Base-by-base conservation (phyloP, 2,329 filamentous ascomycete species). In the Monilinia laxa region DNA sequence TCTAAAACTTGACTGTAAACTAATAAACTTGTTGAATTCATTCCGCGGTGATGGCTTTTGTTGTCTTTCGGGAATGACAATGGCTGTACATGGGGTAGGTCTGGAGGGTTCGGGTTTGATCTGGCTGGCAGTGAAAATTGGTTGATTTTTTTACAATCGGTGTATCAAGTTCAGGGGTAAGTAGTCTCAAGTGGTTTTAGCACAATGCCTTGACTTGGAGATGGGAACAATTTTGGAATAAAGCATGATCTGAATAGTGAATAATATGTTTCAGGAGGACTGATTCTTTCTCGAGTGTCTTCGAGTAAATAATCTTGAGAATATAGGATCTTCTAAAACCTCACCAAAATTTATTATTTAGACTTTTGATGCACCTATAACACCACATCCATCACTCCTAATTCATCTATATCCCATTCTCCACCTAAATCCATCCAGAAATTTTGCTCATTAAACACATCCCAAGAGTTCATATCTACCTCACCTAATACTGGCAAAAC, bases 351-450 rank as follows among this genome's bases (percentile, higher is more conserved):
- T 25, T 16, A 20, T 5, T 28, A 20, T 5, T 28, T 45, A 35
- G 31, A 20, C 55, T 6, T 45, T 23, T 6, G 6, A 18, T 1
- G 20, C 20, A 49, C 1, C 42, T 60, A 60, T 18, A 38, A 18
- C 4, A 38, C 38, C n/a, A 9, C 45, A 51, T 31, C 20, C 45
- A 60, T 25, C 16, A 3, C n/a, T 35, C 25, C 49, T 4, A 28
- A 57, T 10, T 20, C 51, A 45, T 64, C 51, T 35, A 45, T 23
- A 35, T 64, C 51, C 62, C 51, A 56, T 12, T 57, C 62, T 1
- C 38, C 49, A 63, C 35, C 51, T 23, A 54, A 25, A n/a, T 57
- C 51, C 51, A 64, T 56, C 51, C 62, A 56, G 38, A 54, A 42
- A 47, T n/a, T 55, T 9, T 42, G 52, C 10, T 25, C 40, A 12